Evolutionary conservation across 495 filamentous ascomycete species (phyloP).

Genomic region (Xylaria telfairii): DNA sequence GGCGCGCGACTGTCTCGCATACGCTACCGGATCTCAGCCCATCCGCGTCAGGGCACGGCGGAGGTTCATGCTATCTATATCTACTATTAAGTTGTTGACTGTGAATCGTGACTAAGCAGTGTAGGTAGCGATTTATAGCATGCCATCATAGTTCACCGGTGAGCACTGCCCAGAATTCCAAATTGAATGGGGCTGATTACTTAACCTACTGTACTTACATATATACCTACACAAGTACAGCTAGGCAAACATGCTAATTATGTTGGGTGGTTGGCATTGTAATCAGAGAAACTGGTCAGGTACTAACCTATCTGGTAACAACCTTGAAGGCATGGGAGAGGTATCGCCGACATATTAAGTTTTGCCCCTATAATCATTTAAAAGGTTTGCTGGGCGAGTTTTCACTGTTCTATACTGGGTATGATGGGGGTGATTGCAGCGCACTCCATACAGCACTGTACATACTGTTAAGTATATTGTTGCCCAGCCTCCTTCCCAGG

Average conservation of each 20-base stretch:
- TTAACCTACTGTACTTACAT: background rate
- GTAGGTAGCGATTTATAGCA: background rate
- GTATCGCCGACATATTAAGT: background rate
- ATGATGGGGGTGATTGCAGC: background rate
- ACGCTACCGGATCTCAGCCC: conserved; percentile 13
- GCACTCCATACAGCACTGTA: too few relatives aligned
- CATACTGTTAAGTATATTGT: too few relatives aligned
- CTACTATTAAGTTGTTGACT: background rate
- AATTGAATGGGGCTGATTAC: background rate
- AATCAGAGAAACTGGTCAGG: too few relatives aligned
- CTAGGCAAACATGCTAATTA: conserved; percentile 7
- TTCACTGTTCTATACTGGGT: background rate
- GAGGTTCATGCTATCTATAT: background rate
- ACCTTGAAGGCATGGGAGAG: too few relatives aligned
- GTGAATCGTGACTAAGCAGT: background rate
- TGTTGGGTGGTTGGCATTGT: background rate
- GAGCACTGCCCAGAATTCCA: background rate
- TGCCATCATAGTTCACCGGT: background rate
- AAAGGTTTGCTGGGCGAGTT: background rate
- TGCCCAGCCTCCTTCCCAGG: background rate
- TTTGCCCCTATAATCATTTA: conserved; percentile 8
- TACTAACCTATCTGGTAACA: too few relatives aligned
- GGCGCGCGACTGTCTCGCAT: conserved; percentile 19
- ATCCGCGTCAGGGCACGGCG: background rate
- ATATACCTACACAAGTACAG: background rate